Evolutionary conservation across 2,329 filamentous ascomycete species (phyloP).

Genomic region (Bipolaris gigantea): DNA sequence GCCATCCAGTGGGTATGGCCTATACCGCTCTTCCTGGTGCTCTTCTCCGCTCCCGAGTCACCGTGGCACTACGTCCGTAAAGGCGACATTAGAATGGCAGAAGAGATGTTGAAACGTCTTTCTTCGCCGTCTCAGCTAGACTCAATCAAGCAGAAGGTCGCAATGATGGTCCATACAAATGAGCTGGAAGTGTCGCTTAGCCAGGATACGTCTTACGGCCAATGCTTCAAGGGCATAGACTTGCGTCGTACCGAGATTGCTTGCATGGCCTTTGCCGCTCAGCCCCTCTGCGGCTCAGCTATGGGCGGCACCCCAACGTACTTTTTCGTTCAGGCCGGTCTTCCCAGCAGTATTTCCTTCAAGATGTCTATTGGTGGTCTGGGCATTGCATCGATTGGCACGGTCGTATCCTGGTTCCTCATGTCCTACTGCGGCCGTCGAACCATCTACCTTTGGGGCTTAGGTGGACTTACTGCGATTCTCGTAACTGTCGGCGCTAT

Average conservation of each 20-base stretch:
- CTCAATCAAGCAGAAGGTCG: slow-evolving; percentile 54
- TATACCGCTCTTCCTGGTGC: slow-evolving; percentile 38
- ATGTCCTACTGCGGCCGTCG: slow-evolving; percentile 77
- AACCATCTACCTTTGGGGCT: slow-evolving; percentile 74
- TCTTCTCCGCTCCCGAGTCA: slow-evolving; percentile 30
- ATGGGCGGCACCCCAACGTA: slow-evolving; percentile 44
- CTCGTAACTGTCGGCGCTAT: slow-evolving; percentile 76
- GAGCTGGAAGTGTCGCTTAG: slow-evolving; percentile 69
- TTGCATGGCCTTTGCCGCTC: slow-evolving; percentile 52
- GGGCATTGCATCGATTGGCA: slow-evolving; percentile 58
- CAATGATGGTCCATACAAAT: slow-evolving; percentile 85
- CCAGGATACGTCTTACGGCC: slow-evolving; percentile 69
- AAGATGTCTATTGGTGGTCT: slow-evolving; percentile 55
- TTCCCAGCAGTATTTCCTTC: slow-evolving; percentile 44
- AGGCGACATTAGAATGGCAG: slow-evolving; percentile 59
- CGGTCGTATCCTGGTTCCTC: slow-evolving; percentile 75
- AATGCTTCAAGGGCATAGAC: slow-evolving; percentile 75
- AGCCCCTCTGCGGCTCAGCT: slow-evolving; percentile 34
- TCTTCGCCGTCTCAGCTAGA: slow-evolving; percentile 3
- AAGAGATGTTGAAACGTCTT: slow-evolving; percentile 58
- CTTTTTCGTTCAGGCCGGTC: slow-evolving; percentile 50
- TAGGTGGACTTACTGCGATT: slow-evolving; percentile 60
- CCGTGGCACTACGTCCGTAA: slow-evolving; percentile 71
- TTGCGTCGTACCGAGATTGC: slow-evolving; percentile 69
- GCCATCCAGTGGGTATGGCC: slow-evolving; percentile 72